Evolutionary conservation across 352 stramenopile species (phyloP), one percentile per base, ranked within the genome.

Genomic region (Pythium vanterpoolii): DNA sequence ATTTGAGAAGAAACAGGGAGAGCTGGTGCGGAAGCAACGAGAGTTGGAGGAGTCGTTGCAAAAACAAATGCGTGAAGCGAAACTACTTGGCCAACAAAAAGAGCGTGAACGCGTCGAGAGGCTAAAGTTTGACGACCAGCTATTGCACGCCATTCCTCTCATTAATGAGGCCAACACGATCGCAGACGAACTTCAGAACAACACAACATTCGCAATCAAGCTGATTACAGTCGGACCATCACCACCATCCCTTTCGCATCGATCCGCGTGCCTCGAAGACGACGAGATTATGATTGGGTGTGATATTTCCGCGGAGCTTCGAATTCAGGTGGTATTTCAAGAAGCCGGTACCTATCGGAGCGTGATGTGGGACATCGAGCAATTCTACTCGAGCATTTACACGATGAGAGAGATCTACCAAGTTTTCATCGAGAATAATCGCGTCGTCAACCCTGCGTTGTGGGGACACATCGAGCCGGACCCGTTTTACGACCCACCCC

Each of bases 381-480:
- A 84, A 53, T 96, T 96, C 52, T 71, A 92, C 24, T 61, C 79
- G 31, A 87, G 77, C 19, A 59, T 96, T 18, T 95, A 90, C 51
- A 60, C 76, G 13, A 96, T 96, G 87, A 77, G 86, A 13, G 86
- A 95, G 57, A 89, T 96, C 71, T 96, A 96, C 50, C 83, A 94
- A 53, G 74, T 83, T 8, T 93, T 93, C 40, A 89, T 94, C 42
- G 76, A 87, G 49, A 78, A 84, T 51, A 89, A 77, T 21, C 79
- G 86, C 8, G 60, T 75, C 7, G 26, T 83, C 19, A 36, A 63
- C 21, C 54, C 61, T 8, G 28, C 53, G 7, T 39, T 67, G 6
- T 74, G 67, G 44, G 38, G 53, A 14, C 56, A 69, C 33, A 46
- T 64, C 33, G 64, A 70, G 26, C 56, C 49, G 10, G 83, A 96